These are phyloP conservation scores for Graphilbum sp. DNA, from an alignment of 2,329 filamentous ascomycete species.

Conservation along the genomic window DNA sequence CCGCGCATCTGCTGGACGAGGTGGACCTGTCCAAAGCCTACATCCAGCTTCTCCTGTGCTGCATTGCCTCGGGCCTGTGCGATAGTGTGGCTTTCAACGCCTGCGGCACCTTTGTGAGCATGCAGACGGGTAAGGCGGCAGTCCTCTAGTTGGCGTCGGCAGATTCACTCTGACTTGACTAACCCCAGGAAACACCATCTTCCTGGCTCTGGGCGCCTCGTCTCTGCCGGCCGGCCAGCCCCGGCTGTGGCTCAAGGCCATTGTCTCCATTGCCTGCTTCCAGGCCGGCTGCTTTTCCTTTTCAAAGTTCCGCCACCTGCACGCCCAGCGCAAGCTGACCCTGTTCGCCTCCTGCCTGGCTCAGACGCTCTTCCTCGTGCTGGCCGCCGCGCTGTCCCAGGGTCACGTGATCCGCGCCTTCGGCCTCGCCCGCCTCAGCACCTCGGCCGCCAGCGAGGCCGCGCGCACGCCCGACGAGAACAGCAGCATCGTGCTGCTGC, in stretches of 20 bases:
- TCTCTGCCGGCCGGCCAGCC: conserved; percentile 35
- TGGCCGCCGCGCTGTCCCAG: conserved; percentile 37
- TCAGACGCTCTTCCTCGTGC: conserved; percentile 32
- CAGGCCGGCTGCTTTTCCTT: conserved; percentile 59
- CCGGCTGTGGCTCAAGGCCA: conserved; percentile 54
- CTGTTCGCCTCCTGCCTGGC: conserved; percentile 42
- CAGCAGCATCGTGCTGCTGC: conserved; percentile 19
- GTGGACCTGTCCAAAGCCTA: conserved; percentile 29
- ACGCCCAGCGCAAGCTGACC: conserved; percentile 46
- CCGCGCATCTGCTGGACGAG: conserved; percentile 4
- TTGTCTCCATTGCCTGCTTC: conserved; percentile 54
- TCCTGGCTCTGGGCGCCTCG: conserved; percentile 48
- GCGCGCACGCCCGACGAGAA: conserved; percentile 22
- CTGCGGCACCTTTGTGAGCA: conserved; percentile 68
- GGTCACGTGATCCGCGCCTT: conserved; percentile 26
- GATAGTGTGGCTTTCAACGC: conserved; percentile 63
- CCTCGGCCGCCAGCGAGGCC: conserved; percentile 15
- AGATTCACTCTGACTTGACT: too few species aligned
- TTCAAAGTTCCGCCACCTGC: conserved; percentile 46
- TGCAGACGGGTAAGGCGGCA: conserved; percentile 60
- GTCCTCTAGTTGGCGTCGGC: too few species aligned
- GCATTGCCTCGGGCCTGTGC: conserved; percentile 60
- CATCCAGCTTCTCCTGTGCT: conserved; percentile 52
- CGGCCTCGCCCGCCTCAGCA: conserved; percentile 12
- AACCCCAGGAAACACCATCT: conserved; percentile 53